phyloP scores from a whole-genome alignment of 371 early-diverging fungal genomes.

The Circinella umbellata region DNA sequence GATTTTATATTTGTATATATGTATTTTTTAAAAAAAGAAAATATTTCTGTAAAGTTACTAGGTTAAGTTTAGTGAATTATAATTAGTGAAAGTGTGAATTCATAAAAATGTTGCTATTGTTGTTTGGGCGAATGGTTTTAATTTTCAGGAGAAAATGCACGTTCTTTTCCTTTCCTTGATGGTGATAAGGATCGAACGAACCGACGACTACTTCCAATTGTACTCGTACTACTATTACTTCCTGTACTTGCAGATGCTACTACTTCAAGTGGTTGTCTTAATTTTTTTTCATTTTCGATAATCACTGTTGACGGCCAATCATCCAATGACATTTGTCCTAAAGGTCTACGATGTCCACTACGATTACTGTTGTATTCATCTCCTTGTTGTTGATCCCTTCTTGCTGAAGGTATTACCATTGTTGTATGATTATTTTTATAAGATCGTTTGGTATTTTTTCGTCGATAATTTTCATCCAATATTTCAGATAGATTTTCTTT shows the following conservation, averaged over 20 bases:
- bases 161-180: conserved; percentile 9
- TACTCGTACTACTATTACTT: conserved; percentile 3
- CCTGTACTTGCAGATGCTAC: background rate
- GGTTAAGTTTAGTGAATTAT: no score
- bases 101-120: background rate
- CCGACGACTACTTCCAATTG: conserved; percentile 2
- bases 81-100: no score
- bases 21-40: no score
- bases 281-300: background rate
- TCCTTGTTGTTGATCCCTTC: background rate
- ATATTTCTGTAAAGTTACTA: no score
- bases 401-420: no score
- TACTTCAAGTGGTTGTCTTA: background rate
- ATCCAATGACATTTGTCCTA: conserved; percentile 2
- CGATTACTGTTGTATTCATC: background rate
- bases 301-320: conserved; percentile 1
- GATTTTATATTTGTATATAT: no score
- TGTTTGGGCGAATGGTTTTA: background rate
- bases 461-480: background rate
- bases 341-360: background rate
- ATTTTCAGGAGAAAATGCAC: conserved; percentile 1
- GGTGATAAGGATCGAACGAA: conserved; percentile 3
- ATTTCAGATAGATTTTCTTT: background rate
- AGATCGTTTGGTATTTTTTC: background rate
- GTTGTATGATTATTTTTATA: background rate